Base-by-base conservation (phyloP, 1,284 basidiomycete genomes). In the Salmacisia buchloeana region DNA sequence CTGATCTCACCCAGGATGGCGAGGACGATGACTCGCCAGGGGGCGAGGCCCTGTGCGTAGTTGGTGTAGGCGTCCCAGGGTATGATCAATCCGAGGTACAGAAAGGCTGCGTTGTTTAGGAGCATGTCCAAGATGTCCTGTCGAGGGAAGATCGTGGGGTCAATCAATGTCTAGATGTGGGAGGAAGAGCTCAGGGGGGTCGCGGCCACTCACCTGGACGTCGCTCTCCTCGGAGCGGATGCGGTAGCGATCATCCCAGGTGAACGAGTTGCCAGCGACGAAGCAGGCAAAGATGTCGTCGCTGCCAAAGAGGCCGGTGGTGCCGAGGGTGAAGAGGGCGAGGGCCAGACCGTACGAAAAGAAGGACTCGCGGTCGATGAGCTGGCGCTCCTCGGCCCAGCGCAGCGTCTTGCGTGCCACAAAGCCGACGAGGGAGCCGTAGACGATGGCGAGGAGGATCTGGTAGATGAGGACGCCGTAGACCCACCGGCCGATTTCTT, bases 71-170 rank as follows among this genome's bases (percentile, higher is more conserved):
- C 67, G 41, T 62, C 15, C 78, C 79, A 79, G 7, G 74, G 75
- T 12, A 81, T 77, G 56, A 82, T 81, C 45, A 77, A 80, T 65
- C 75, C 82, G 35, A 81, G 79, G 68, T 81, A 82, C 64, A 82
- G 81, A 61, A 82, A 83, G 6, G 77, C 74, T 18, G 71, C 81
- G 35, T 80, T 79, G 74, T 83, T 84, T 56, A 85, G 78, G 0
- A 85, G 76, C 41, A 81, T 79, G 67, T 85, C 84, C 65, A 85
- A 83, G 39, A 85, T 83, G 59, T 85, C 84, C 68, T 85, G 84
- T 13, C 46, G 45, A 38, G 9, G 35, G 7, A 9, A 7, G 15
- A 38, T 9, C 7, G 15, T 38, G 35, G 35, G 35, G 35, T 38
- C 35, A 38, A 38, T 9, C 35, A 38, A 7, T 38, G 35, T 38